phyloP scores from a whole-genome alignment of 1,284 basidiomycete genomes.

The Papiliotrema nemorosa region DNA sequence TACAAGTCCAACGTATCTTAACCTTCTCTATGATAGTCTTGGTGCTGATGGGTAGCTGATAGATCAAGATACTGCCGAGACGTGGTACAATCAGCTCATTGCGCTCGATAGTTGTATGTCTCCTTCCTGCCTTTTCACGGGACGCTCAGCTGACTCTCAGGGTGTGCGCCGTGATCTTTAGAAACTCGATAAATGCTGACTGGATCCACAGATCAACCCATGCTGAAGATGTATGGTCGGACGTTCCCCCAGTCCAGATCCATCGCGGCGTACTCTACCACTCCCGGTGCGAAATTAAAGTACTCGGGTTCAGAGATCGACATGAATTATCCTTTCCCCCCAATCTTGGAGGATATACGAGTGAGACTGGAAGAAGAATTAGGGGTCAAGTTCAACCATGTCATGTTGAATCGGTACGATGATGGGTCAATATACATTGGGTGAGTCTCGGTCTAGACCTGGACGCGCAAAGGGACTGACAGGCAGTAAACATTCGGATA shows the following conservation, averaged over 20 bases:
- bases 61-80: too few species aligned
- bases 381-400: conserved; percentile 54
- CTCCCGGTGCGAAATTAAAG: conserved; percentile 45
- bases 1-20: conserved; percentile 47
- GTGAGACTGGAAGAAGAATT: conserved; percentile 45
- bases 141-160: conserved; percentile 10
- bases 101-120: conserved; percentile 49
- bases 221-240: conserved; percentile 56
- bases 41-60: background rate
- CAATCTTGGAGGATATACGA: conserved; percentile 50
- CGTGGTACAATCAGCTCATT: conserved; percentile 41
- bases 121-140: conserved; percentile 31
- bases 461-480: background rate
- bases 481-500: conserved; percentile 21
- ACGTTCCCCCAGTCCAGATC: conserved; percentile 53
- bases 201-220: conserved; percentile 49
- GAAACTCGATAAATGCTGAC: background rate
- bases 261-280: conserved; percentile 53
- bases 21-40: background rate
- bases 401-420: conserved; percentile 56
- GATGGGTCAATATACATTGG: conserved; percentile 54
- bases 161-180: conserved; percentile 22
- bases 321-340: conserved; percentile 52
- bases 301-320: conserved; percentile 52
- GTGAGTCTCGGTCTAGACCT: conserved; percentile 22